A percentile compares a stretch with the other conserved stretches of the same genome.
These are phyloP conservation scores for Penicillium fuscoglaucum DNA, from an alignment of 2,329 filamentous ascomycete genomes.

Conservation along the genomic window DNA sequence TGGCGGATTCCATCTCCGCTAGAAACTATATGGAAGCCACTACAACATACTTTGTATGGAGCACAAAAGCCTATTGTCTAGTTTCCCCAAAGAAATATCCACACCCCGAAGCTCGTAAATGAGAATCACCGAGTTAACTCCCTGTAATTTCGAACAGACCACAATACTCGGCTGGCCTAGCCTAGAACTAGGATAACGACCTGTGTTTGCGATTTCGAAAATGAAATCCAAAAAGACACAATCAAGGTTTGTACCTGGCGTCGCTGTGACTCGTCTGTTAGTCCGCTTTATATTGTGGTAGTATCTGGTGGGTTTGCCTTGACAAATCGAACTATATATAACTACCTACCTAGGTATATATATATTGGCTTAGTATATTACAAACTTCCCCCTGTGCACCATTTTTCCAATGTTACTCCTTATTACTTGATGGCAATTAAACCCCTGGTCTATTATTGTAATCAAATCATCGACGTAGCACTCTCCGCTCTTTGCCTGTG, in stretches of 20 bases:
- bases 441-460: neutral
- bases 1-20: neutral
- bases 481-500: constrained; percentile 3
- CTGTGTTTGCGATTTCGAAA: neutral
- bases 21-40: neutral
- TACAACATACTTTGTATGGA: too few relatives aligned
- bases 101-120: neutral
- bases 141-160: neutral
- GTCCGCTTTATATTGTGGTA: neutral
- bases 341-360: neutral
- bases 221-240: neutral
- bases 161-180: neutral
- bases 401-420: neutral
- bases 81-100: neutral
- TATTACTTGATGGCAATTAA: neutral
- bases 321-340: neutral
- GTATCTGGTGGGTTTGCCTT: neutral
- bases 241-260: neutral
- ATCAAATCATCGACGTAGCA: neutral
- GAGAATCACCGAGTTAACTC: neutral
- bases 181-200: neutral
- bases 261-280: neutral
- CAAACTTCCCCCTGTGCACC: neutral
- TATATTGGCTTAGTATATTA: neutral
- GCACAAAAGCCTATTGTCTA: neutral